These are phyloP conservation scores for Alternaria arborescens DNA, from an alignment of 2,329 filamentous ascomycete genomes.

Conservation along the genomic window DNA sequence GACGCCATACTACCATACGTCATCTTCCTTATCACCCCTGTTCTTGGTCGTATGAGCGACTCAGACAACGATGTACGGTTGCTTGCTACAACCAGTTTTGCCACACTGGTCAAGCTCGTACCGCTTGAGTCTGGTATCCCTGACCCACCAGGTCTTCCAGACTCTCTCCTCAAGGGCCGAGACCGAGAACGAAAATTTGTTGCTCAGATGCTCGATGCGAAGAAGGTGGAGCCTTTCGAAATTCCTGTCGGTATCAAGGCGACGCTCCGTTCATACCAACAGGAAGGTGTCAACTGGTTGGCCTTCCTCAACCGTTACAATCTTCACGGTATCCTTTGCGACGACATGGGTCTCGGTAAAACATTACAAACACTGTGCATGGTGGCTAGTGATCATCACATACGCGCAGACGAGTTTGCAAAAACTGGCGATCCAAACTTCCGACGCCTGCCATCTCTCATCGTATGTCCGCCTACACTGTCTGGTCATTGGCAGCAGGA, in stretches of 20 bases:
- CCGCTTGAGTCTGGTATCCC: constrained; percentile 97
- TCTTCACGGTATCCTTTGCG: constrained; percentile 95
- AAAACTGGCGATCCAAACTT: constrained; percentile 82
- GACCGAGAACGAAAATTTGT: constrained; percentile 97
- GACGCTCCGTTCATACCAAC: constrained; percentile 93
- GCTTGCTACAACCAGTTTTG: constrained; percentile 95
- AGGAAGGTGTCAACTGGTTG: constrained; percentile 98
- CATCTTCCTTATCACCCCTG: constrained; percentile 97
- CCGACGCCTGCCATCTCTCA: constrained; percentile 84
- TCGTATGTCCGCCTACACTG: constrained; percentile 93
- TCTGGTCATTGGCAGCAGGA: constrained; percentile 99
- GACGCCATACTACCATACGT: constrained; percentile 96
- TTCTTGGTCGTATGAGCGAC: constrained; percentile 97
- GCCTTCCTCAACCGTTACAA: constrained; percentile 98
- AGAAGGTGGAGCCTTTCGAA: constrained; percentile 92
- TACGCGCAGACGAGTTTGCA: constrained; percentile 87
- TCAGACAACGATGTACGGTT: constrained; percentile 95
- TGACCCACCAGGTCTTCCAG: constrained; percentile 90
- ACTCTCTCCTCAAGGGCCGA: constrained; percentile 85
- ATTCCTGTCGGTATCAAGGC: constrained; percentile 98
- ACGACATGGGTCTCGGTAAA: constrained; percentile 99
- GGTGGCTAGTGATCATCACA: constrained; percentile 95
- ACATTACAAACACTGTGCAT: constrained; percentile 98
- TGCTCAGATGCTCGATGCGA: constrained; percentile 91
- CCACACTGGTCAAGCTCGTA: constrained; percentile 94